These are phyloP conservation scores for Primulina huaijiensis DNA, from an alignment of 257 asterid species.

Conservation along the genomic window DNA sequence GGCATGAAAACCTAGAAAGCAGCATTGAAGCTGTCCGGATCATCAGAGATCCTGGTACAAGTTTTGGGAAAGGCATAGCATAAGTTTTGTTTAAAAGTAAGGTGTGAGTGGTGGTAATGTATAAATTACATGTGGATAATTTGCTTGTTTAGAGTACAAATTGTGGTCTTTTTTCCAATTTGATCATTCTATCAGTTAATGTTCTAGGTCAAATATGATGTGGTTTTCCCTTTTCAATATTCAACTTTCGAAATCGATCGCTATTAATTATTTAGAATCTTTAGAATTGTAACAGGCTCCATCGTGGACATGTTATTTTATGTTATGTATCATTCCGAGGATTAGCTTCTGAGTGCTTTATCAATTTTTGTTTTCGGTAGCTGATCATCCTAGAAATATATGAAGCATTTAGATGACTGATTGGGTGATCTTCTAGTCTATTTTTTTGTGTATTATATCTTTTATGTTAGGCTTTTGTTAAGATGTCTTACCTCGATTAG, in stretches of 20 bases:
- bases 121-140: too few relatives aligned
- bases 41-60: too few relatives aligned
- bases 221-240: conserved; percentile 3
- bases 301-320: background rate
- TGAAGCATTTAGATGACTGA: background rate
- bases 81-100: too few relatives aligned
- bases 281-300: background rate
- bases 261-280: background rate
- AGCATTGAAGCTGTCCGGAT: too few relatives aligned
- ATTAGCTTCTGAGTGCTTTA: background rate
- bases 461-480: background rate
- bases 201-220: background rate
- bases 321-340: background rate
- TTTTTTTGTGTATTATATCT: background rate
- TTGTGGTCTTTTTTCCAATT: too few relatives aligned
- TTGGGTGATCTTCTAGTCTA: background rate
- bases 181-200: too few relatives aligned
- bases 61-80: too few relatives aligned
- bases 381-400: background rate
- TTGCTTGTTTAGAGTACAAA: too few relatives aligned
- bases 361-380: background rate
- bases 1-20: too few relatives aligned
- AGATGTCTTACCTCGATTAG: too few relatives aligned
- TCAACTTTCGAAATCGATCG: too few relatives aligned
- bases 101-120: too few relatives aligned